Conservation (phyloP, 345 rosid genomes). For the Eucalyptus cladocalyx region DNA sequence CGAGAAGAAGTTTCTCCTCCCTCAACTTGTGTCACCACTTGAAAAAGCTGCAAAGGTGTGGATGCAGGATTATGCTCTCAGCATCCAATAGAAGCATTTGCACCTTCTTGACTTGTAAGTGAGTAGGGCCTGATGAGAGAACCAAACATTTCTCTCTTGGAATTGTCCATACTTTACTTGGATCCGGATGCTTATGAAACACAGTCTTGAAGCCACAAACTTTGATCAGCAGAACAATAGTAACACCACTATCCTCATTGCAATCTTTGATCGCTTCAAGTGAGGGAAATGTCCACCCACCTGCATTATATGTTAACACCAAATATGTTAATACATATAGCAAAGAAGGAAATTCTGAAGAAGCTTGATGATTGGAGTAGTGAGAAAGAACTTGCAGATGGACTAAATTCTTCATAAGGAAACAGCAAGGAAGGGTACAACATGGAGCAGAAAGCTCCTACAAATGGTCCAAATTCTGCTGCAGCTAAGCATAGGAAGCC, state of each 20-base stretch:
- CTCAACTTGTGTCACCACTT: background rate
- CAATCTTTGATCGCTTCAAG: background rate
- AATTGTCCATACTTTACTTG: background rate
- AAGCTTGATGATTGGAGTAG: background rate
- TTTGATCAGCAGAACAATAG: background rate
- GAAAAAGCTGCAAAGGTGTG: background rate
- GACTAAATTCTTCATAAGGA: background rate
- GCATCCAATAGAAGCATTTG: background rate
- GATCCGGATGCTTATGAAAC: background rate
- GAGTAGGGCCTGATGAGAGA: background rate
- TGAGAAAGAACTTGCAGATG: background rate
- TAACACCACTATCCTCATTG: background rate
- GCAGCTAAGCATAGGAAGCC: background rate
- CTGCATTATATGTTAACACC: background rate
- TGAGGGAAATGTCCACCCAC: no score
- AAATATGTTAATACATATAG: slow-evolving; percentile 16
- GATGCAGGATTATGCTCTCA: background rate
- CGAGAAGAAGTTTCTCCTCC: background rate
- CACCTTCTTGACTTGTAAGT: background rate
- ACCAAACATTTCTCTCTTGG: background rate
- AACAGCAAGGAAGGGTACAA: background rate
- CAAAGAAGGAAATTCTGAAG: slow-evolving; percentile 10
- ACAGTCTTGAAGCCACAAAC: background rate
- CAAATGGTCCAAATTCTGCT: background rate
- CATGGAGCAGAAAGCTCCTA: background rate